These are phyloP conservation scores for Claviceps pusilla DNA, from an alignment of 2,329 filamentous ascomycete species.

Conservation along the genomic window DNA sequence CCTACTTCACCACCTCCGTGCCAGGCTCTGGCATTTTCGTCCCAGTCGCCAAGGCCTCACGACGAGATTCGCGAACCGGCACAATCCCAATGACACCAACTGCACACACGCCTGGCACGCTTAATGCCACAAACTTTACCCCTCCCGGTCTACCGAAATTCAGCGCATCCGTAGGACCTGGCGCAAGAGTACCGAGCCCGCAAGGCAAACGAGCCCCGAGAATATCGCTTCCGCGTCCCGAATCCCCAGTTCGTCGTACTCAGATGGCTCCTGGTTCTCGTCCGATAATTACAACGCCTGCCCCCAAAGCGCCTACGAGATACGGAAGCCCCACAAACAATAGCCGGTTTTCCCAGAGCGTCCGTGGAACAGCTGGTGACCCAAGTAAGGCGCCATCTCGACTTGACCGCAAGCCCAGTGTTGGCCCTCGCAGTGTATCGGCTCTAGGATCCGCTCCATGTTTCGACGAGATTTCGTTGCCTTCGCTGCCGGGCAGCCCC, in stretches of 20 bases:
- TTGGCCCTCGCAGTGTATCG: slow-evolving; percentile 44
- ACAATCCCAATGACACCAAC: slow-evolving; percentile 53
- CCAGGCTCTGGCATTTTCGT: slow-evolving; percentile 87
- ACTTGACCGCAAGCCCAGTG: slow-evolving; percentile 33
- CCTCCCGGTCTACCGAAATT: slow-evolving; percentile 60
- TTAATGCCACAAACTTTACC: slow-evolving; percentile 46
- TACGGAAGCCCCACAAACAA: slow-evolving; percentile 28
- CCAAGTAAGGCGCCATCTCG: slow-evolving; percentile 40
- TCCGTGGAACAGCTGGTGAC: slow-evolving; percentile 45
- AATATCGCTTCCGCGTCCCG: slow-evolving; percentile 70
- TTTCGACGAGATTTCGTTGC: slow-evolving; percentile 42
- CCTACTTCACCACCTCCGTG: slow-evolving; percentile 67
- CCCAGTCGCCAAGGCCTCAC: slow-evolving; percentile 65
- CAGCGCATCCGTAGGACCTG: slow-evolving; percentile 73
- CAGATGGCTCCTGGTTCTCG: slow-evolving; percentile 47
- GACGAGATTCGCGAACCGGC: slow-evolving; percentile 41
- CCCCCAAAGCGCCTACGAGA: slow-evolving; percentile 15
- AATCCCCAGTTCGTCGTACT: slow-evolving; percentile 64
- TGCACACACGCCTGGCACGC: slow-evolving; percentile 41
- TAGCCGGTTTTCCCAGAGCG: slow-evolving; percentile 46
- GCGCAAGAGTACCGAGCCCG: slow-evolving; percentile 52
- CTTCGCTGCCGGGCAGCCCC: slow-evolving; percentile 27
- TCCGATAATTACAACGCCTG: slow-evolving; percentile 37
- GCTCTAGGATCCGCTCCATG: slow-evolving; percentile 37
- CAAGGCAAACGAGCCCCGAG: slow-evolving; percentile 50